Base-by-base conservation (phyloP, 192 early-diverging fungal species). In the Coemansia asiatica region DNA sequence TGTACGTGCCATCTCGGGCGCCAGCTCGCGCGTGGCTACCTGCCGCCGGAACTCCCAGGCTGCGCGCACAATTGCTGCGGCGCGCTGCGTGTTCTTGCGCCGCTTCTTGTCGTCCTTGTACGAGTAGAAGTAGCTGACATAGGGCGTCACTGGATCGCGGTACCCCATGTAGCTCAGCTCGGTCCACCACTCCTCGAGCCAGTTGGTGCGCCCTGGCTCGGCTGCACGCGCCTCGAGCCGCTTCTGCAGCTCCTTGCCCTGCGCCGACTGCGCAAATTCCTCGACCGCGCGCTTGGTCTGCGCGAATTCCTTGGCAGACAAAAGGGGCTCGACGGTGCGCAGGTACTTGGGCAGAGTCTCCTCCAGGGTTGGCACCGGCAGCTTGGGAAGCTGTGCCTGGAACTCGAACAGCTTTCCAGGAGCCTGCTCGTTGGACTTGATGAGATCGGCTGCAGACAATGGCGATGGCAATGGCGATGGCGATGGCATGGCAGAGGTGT, bases 141-240 rank as follows among this genome's bases (percentile, higher is more conserved):
- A 91, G 70, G 96, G 85, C 40, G 94, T 92, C n/a, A 96, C 92
- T 13, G 95, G 93, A 69, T 99, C 97, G 61, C 95, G 89, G 85
- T 97, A 98, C 26, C 87, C 91, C 79, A 91, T 87, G 81, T 99
- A 99, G 62, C 94, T 92, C 54, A 91, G 85, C 58, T 95, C 94
- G 70, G 93, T 92, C 97, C 97, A 99, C 97, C 97, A 99, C 69
- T 95, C 94, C 74, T 90, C 93, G 54, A 96, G 85, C 90, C 95
- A 99, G 85, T 92, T 93, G 31, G 86, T 86, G 53, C 88, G 85
- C 54, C 86, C 87, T 23, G 90, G 87, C 70, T 88, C 83, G 22
- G 86, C 84, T 3, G 89, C 90, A 49, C 90, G 86, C 60, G 89
- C 89, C 51, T 90, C 50, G 50, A 99, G 83, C 57, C 95, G 88